These are phyloP conservation scores for Phialophora macrospora DNA, from an alignment of 2,329 filamentous ascomycete species.

Conservation along the genomic window DNA sequence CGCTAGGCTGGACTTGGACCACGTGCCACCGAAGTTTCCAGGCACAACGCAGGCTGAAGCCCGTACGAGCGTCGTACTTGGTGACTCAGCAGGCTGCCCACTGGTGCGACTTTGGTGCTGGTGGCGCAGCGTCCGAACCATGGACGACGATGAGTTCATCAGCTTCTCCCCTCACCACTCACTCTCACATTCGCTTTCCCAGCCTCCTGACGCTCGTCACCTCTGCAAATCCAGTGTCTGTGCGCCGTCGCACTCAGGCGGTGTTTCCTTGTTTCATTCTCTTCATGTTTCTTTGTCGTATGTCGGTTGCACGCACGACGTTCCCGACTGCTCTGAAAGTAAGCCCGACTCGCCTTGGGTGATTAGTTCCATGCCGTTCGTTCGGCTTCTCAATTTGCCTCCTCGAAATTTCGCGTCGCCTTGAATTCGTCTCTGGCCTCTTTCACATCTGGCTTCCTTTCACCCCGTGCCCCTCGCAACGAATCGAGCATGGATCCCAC, in stretches of 20 bases:
- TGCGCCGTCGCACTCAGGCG: background rate
- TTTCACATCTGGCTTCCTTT: too few species aligned
- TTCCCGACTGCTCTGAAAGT: constrained; percentile 17
- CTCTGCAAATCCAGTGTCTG: background rate
- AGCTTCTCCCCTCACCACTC: background rate
- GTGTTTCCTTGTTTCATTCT: constrained; percentile 13
- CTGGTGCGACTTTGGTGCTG: background rate
- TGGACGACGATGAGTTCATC: constrained; percentile 6
- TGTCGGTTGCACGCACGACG: constrained; percentile 1
- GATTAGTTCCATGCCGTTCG: constrained; percentile 6
- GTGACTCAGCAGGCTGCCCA: background rate
- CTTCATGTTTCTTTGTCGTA: constrained; percentile 13
- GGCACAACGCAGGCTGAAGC: background rate
- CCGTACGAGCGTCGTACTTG: background rate
- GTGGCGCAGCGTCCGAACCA: background rate
- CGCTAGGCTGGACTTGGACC: background rate
- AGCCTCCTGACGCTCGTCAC: constrained; percentile 1
- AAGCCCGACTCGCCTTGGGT: constrained; percentile 4
- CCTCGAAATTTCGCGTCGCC: background rate
- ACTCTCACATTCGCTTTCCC: constrained; percentile 2
- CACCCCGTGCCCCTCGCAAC: background rate
- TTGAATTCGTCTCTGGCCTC: background rate
- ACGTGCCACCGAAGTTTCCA: background rate
- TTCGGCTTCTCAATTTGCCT: constrained; percentile 4
- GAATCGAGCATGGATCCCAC: constrained; percentile 25